Percentiles rank a stretch among this genome's conserved stretches.
phyloP scores from a whole-genome alignment of 148 eudicot species.

The Amaranthus hypochondriacus region DNA sequence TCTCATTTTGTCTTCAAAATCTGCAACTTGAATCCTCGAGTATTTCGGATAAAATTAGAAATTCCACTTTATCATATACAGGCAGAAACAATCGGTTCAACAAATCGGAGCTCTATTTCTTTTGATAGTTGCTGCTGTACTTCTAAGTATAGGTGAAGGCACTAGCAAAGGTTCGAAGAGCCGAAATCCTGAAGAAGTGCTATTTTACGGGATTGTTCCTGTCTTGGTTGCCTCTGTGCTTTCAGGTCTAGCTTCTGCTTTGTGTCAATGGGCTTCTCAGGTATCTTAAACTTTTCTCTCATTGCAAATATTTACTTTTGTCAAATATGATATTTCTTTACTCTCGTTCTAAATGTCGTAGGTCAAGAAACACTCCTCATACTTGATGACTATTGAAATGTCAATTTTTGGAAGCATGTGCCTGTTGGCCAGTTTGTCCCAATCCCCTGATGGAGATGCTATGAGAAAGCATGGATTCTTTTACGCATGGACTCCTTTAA shows the following conservation, averaged over 20 bases:
- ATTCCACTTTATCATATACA: slow-evolving; percentile 24
- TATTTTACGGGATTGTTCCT: slow-evolving; percentile 83
- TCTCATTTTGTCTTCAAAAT: too few relatives aligned
- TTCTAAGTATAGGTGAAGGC: slow-evolving; percentile 92
- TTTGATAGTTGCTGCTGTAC: slow-evolving; percentile 85
- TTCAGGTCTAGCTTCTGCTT: slow-evolving; percentile 92
- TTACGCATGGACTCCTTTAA: slow-evolving; percentile 76
- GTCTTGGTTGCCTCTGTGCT: slow-evolving; percentile 85
- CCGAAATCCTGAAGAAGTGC: slow-evolving; percentile 60
- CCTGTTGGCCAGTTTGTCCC: slow-evolving; percentile 75
- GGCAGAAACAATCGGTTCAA: slow-evolving; percentile 93
- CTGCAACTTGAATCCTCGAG: background rate
- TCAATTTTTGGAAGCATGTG: slow-evolving; percentile 84
- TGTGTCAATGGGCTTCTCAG: slow-evolving; percentile 99
- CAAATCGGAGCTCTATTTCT: slow-evolving; percentile 93
- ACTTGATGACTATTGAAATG: slow-evolving; percentile 98
- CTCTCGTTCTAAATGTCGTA: slow-evolving; percentile 17
- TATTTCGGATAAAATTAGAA: background rate
- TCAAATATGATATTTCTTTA: slow-evolving; percentile 1
- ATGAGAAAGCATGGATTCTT: slow-evolving; percentile 77
- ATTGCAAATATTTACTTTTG: background rate
- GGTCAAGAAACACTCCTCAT: slow-evolving; percentile 91
- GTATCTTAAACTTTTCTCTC: slow-evolving; percentile 34
- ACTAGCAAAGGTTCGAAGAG: slow-evolving; percentile 67
- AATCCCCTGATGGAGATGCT: slow-evolving; percentile 87